phyloP scores from a whole-genome alignment of 2,329 filamentous ascomycete species.

The Epichloe glyceriae region DNA sequence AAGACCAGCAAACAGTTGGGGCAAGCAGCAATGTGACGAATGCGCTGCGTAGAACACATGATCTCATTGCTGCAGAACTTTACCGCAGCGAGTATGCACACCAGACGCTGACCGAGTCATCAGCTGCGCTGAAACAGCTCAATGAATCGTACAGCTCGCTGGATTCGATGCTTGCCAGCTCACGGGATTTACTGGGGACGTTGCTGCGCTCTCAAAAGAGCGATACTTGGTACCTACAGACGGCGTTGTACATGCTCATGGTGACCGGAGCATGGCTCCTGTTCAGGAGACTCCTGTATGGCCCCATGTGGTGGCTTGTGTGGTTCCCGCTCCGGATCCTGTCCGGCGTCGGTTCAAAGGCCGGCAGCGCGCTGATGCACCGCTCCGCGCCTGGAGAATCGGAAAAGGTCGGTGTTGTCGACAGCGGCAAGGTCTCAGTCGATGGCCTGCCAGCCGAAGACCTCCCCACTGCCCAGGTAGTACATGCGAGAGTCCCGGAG shows the following conservation, averaged over 20 bases:
- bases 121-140: conserved; percentile 66
- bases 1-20: conserved; percentile 60
- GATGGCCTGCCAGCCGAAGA: conserved; percentile 26
- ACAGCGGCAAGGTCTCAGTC: conserved; percentile 17
- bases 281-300: conserved; percentile 75
- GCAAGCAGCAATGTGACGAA: conserved; percentile 75
- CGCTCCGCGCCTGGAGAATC: conserved; percentile 14
- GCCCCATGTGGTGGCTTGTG: conserved; percentile 79
- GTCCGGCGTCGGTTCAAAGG: conserved; percentile 43
- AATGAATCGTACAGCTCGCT: conserved; percentile 71
- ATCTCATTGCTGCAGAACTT: conserved; percentile 74
- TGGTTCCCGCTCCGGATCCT: conserved; percentile 66
- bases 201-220: conserved; percentile 82
- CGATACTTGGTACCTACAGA: conserved; percentile 95
- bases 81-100: conserved; percentile 80
- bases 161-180: conserved; percentile 62
- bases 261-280: conserved; percentile 73
- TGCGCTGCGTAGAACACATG: conserved; percentile 73
- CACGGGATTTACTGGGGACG: conserved; percentile 61
- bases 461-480: conserved; percentile 37
- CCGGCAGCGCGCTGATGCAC: conserved; percentile 38
- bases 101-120: conserved; percentile 75
- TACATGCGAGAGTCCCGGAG: conserved; percentile 13
- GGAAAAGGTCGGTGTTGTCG: conserved; percentile 15
- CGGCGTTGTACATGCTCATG: conserved; percentile 69